A percentile compares a stretch with the other conserved stretches of the same genome.
Evolutionary conservation across 495 filamentous ascomycete species (phyloP).

Genomic region (Recurvomyces mirabilis): DNA sequence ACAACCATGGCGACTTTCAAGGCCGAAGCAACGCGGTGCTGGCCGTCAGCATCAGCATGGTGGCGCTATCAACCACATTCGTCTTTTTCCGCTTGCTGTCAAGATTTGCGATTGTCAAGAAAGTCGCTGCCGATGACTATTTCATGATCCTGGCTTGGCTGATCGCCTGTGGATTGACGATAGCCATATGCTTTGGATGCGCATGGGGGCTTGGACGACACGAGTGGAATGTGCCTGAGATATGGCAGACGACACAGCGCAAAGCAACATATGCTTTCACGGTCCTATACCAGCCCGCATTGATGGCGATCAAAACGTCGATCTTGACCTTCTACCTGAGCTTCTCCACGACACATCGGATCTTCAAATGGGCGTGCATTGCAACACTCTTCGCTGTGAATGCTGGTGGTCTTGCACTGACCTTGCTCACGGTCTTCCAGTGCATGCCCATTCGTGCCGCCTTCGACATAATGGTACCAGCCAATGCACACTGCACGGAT

Average conservation of each 20-base stretch:
- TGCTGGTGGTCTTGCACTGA: conserved; percentile 62
- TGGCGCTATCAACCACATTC: conserved; percentile 56
- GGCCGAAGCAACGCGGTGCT: conserved; percentile 54
- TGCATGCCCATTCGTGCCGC: conserved; percentile 62
- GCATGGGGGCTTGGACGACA: conserved; percentile 66
- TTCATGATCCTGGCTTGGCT: conserved; percentile 74
- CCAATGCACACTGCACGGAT: conserved; percentile 49
- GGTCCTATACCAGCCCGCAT: conserved; percentile 79
- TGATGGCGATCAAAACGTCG: conserved; percentile 84
- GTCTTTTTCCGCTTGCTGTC: conserved; percentile 62
- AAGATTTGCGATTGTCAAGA: conserved; percentile 59
- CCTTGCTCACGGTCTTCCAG: conserved; percentile 79
- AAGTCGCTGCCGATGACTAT: conserved; percentile 65
- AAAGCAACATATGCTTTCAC: conserved; percentile 70
- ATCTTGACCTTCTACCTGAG: conserved; percentile 81
- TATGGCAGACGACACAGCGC: conserved; percentile 41
- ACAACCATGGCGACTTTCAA: conserved; percentile 16
- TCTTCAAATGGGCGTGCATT: conserved; percentile 61
- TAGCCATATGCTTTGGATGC: conserved; percentile 64
- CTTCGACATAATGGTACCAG: conserved; percentile 39
- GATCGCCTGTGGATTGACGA: conserved; percentile 63
- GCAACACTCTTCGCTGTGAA: conserved; percentile 64
- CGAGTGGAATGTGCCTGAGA: conserved; percentile 45
- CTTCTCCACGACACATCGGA: conserved; percentile 59
- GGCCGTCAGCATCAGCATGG: conserved; percentile 59